Percentiles rank a stretch among this genome's conserved stretches.
These are phyloP conservation scores for Firmiana major DNA, from an alignment of 345 rosid genomes.

Conservation along the genomic window DNA sequence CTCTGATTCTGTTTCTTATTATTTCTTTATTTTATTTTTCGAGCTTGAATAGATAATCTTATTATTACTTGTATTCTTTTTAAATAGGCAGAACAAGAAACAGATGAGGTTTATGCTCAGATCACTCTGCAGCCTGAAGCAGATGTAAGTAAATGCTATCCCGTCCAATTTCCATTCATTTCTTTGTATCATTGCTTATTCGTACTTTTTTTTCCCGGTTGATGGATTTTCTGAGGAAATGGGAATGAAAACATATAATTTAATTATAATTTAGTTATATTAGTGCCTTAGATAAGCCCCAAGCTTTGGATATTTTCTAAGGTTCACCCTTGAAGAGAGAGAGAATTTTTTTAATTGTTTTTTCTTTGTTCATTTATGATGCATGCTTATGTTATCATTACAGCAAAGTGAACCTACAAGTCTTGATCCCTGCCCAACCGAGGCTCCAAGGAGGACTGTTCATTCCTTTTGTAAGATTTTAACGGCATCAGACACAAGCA, in stretches of 20 bases:
- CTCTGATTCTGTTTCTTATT: slow-evolving; percentile 1
- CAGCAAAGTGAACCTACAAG: slow-evolving; percentile 67
- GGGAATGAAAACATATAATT: neutral
- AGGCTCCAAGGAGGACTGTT: slow-evolving; percentile 44
- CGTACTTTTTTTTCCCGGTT: neutral
- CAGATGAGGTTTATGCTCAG: slow-evolving; percentile 91
- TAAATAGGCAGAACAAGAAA: slow-evolving; percentile 68
- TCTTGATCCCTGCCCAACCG: slow-evolving; percentile 41
- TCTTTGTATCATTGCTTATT: neutral
- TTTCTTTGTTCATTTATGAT: neutral
- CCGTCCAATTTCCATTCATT: neutral
- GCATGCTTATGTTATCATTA: neutral
- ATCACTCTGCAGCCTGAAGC: slow-evolving; percentile 69
- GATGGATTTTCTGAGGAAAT: neutral
- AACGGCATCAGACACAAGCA: slow-evolving; percentile 93
- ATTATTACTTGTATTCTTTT: neutral
- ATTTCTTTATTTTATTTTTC: neutral
- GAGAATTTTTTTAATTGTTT: neutral
- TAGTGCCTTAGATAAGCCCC: neutral
- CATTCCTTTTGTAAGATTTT: slow-evolving; percentile 79
- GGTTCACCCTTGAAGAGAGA: neutral
- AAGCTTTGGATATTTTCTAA: neutral
- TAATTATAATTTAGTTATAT: neutral
- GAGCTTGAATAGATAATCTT: neutral
- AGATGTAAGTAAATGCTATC: slow-evolving; percentile 44